Base-by-base conservation (phyloP, 2,329 filamentous ascomycete genomes). In the Fusarium sp. region DNA sequence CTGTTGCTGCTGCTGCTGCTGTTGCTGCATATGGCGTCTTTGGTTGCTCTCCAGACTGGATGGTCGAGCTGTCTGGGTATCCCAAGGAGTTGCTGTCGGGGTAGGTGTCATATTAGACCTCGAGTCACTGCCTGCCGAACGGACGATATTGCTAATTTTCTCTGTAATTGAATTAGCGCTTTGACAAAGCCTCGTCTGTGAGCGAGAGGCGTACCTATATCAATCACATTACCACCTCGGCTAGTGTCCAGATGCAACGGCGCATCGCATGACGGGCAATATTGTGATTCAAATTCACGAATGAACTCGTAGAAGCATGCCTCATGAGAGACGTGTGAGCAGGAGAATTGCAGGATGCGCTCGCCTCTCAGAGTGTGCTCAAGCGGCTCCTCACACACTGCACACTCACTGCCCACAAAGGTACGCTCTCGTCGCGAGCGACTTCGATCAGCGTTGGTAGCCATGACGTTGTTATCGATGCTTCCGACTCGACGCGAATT, bases 251-350 rank as follows among this genome's bases (percentile, higher is more conserved):
- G 84, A 67, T 94, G 93, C 57, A 99, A 83, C 18, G 96, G 93
- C 69, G 94, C 92, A 83, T 97, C 91, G 81, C 96, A 99, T 70
- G 92, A 91, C 27, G 96, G 96, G 81, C 96, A 99, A 76, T 93
- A 94, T 76, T 98, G 93, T 58, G 92, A 92, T 73, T 98, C 94
- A 64, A 95, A 92, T 77, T 97, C 95, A 76, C 93, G 92, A 74
- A 99, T 97, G 78, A 96, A 97, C 80, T 99, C 96, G 82, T 98
- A 98, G 78, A 99, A 98, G 81, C 96, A 99, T 34, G 95, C 96
- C 80, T 98, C 96, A 78, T 99, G 96, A 10, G 95, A 93, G 65
- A 99, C 95, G 80, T 99, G 96, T n/a, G 90, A 88, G 81, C 96
- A 99, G 6, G 94, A 96, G 76, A 99, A 96, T 78, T 98, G 96